These are phyloP conservation scores for Theobroma cacao DNA, from an alignment of 345 rosid genomes.

Conservation along the genomic window DNA sequence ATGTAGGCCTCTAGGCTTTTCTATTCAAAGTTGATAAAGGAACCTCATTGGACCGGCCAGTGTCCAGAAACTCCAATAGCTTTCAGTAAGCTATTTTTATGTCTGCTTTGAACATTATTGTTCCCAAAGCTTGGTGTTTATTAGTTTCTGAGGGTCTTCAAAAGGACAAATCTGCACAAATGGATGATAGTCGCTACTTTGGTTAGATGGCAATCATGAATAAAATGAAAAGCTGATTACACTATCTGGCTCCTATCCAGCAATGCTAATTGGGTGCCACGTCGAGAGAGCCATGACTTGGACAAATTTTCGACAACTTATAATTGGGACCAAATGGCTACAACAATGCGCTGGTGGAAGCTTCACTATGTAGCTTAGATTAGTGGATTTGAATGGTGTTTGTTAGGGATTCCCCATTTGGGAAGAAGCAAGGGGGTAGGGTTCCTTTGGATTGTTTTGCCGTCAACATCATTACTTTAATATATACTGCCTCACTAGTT, in stretches of 20 bases:
- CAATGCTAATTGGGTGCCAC: conserved; percentile 21
- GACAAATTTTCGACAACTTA: conserved; percentile 19
- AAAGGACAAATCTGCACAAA: background rate
- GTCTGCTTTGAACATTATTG: conserved; percentile 5
- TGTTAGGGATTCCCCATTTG: conserved; percentile 15
- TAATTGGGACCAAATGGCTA: conserved; percentile 17
- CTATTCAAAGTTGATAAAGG: background rate
- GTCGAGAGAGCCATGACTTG: conserved; percentile 12
- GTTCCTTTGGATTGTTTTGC: conserved; percentile 23
- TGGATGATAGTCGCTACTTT: background rate
- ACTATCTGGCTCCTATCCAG: background rate
- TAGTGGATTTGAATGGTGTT: background rate
- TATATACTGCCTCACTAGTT: too few species aligned
- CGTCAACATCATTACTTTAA: conserved; percentile 25
- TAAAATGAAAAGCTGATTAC: background rate
- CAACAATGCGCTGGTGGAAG: conserved; percentile 18
- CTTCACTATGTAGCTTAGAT: conserved; percentile 12
- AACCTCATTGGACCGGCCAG: background rate
- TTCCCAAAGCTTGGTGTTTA: too few species aligned
- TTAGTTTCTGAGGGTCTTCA: background rate
- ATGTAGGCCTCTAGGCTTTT: too few species aligned
- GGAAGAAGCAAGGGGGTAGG: background rate
- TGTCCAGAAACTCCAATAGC: background rate
- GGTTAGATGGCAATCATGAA: background rate
- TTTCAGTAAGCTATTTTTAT: background rate